phyloP scores from a whole-genome alignment of 164 flowering plant species.

The Sedum album region DNA sequence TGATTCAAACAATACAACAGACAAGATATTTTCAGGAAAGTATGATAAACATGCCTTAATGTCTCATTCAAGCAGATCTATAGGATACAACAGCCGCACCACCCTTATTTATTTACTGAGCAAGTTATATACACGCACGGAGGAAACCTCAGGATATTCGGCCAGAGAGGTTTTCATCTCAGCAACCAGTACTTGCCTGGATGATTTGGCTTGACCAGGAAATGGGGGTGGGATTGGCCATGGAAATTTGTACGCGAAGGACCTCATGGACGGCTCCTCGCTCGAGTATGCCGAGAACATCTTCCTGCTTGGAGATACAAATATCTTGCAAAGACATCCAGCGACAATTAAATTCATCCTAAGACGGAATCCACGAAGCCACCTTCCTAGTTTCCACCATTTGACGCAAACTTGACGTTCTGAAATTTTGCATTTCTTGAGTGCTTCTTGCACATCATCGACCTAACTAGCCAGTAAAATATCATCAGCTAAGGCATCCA shows the following conservation, averaged over 20 bases:
- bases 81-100: background rate
- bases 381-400: slow-evolving; percentile 93
- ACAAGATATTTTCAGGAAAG: no score
- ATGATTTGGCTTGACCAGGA: slow-evolving; percentile 31
- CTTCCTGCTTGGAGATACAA: slow-evolving; percentile 33
- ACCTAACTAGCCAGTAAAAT: slow-evolving; percentile 26
- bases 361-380: slow-evolving; percentile 67
- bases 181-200: background rate
- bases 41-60: no score
- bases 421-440: slow-evolving; percentile 36
- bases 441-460: slow-evolving; percentile 34
- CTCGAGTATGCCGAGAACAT: slow-evolving; percentile 55
- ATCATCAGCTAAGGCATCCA: background rate
- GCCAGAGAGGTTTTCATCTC: background rate
- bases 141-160: background rate
- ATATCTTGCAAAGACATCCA: slow-evolving; percentile 50
- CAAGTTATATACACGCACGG: background rate
- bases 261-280: slow-evolving; percentile 87
- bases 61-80: no score
- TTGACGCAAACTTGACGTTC: slow-evolving; percentile 64
- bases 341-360: slow-evolving; percentile 53
- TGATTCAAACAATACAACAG: no score
- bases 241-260: slow-evolving; percentile 58
- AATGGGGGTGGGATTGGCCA: slow-evolving; percentile 21
- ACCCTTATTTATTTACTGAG: background rate